Evolutionary conservation across 129 eudicot genomes (phyloP), one percentile per base, ranked within the genome.

Genomic region (Smallanthus sonchifolius): DNA sequence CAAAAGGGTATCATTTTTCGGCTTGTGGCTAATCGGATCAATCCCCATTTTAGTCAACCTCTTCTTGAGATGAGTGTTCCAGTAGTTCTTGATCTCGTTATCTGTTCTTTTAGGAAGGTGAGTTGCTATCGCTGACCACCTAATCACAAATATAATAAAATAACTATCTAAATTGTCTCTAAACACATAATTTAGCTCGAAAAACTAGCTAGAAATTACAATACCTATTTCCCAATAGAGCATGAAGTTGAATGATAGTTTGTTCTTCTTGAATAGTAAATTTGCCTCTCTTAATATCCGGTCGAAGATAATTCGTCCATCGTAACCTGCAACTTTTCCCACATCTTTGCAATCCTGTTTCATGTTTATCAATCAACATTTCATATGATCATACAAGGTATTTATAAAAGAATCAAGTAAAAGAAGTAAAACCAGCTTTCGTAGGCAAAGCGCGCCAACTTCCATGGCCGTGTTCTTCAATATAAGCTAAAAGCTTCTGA

Each of bases 191-290:
- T 10, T 49, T 40, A 14, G n/a, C 42, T 17, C 5, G 9, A 6
- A 35, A 35, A 49, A 32, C 38, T 2, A 1, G 28, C 32, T 51
- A 15, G 40, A 14, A 38, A 28, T 3, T n/a, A 9, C 9, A 45
- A 7, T 67, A 93, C 98, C 98, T 86, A 79, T 93, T 93, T 40
- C 98, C 98, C 77, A 93, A 73, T 44, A 93, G 98, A 60, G 98
- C 98, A 84, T 93, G 98, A 61, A 93, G 98, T 62, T 93, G 98
- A 82, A 93, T 93, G 71, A 93, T 93, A 66, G 96, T 90, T 84
- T 93, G 98, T 77, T 93, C 98, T 74, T 93, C 98, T 75, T 93
- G 96, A 75, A 83, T 76, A 63, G 84, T 90, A 86, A 93, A 90
- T 72, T 93, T 93, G 30, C 98, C 98, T 74, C 98, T 91, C 84